Evolutionary conservation across 148 eudicot genomes (phyloP), one percentile per base, ranked within the genome.

Genomic region (Arbutus unedo): DNA sequence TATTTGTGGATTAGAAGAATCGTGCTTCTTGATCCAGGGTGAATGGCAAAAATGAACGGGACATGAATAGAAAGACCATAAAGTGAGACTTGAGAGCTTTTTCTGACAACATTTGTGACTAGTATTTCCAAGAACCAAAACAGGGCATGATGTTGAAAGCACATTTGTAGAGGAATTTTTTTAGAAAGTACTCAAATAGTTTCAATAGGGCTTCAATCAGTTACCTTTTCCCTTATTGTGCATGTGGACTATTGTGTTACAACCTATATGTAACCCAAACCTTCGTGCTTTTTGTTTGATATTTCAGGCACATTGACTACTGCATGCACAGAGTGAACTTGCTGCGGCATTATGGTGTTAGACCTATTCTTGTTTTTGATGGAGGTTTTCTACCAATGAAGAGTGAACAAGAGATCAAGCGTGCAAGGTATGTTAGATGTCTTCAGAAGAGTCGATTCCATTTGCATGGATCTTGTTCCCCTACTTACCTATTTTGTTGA

Each of bases 291-390:
- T 74, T 44, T 56, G 74, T 80, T 31, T 84, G 56, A 56, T 81
- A 38, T 83, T 85, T 38, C 83, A 96, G 99, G 94, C 98, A 94
- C 82, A 91, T 96, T 74, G 89, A 91, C 84, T 96, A 96, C 85
- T 96, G 99, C 82, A 93, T 96, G 98, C 99, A 94, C 82, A 89
- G 98, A 86, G 98, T 96, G 76, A 94, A 96, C 86, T 84, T 96
- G 90, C 81, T 96, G 87, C 95, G 93, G 49, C 99, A 96, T 92
- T 83, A 94, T 89, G 98, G 95, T 77, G 89, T 96, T 74, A 94
- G 78, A 74, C 99, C 99, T 71, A 85, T 96, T 89, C 94, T 96
- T 81, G 93, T 96, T 25, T 93, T 96, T 85, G 99, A 96, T 92
- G 99, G 99, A 67, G 99, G 94, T 78, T 84, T 83, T 83, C 84